phyloP scores from a whole-genome alignment of 768 basidiomycete genomes.

The Russula sp. region DNA sequence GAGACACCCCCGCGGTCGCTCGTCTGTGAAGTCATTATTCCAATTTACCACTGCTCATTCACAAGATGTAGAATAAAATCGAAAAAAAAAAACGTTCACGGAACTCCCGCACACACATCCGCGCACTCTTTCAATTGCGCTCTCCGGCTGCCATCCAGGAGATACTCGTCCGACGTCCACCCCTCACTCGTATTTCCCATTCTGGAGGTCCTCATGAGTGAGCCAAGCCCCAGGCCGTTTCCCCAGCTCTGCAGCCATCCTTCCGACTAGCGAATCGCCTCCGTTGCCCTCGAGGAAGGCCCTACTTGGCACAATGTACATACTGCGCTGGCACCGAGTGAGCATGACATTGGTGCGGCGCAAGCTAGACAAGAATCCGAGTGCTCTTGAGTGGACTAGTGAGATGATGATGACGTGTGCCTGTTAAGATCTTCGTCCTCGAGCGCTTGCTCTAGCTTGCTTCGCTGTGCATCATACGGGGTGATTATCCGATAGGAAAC shows the following conservation, averaged over 20 bases:
- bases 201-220: constrained; percentile 30
- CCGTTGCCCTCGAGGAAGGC: constrained; percentile 54
- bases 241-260: constrained; percentile 30
- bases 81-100: not conserved
- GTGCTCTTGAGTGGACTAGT: constrained; percentile 49
- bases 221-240: constrained; percentile 31
- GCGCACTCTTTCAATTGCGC: not conserved
- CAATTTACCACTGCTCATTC: constrained; percentile 1
- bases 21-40: constrained; percentile 10
- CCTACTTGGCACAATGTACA: constrained; percentile 64
- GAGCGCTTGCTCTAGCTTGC: constrained; percentile 48
- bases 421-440: constrained; percentile 44
- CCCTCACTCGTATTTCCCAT: constrained; percentile 28
- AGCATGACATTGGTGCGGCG: constrained; percentile 86
- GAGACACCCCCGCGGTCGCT: constrained; percentile 7
- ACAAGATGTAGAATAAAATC: not conserved
- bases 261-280: constrained; percentile 38
- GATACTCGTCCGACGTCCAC: too few relatives aligned
- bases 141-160: not conserved
- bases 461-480: constrained; percentile 73
- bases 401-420: constrained; percentile 67
- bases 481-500: constrained; percentile 63
- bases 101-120: not conserved
- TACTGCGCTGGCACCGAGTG: constrained; percentile 67
- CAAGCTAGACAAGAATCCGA: constrained; percentile 61